These are phyloP conservation scores for Aspergillus indologenus DNA, from an alignment of 495 filamentous ascomycete species.

Conservation along the genomic window DNA sequence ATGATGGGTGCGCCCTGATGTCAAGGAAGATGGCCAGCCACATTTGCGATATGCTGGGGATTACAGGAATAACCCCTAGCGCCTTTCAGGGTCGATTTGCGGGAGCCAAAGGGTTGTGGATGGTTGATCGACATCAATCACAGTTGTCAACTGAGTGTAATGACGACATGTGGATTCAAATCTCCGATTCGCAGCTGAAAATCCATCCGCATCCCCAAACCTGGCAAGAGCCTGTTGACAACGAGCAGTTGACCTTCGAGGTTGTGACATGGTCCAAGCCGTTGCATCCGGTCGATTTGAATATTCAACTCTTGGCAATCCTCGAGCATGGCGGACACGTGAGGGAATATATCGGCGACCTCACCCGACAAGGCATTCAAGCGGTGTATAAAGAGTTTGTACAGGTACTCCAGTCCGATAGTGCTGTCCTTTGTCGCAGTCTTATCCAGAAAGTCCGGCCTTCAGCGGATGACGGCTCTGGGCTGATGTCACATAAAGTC, in stretches of 20 bases:
- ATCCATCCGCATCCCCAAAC: slow-evolving; percentile 61
- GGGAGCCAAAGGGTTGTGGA: slow-evolving; percentile 87
- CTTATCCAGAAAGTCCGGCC: slow-evolving; percentile 40
- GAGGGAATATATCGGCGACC: slow-evolving; percentile 52
- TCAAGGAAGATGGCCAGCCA: slow-evolving; percentile 59
- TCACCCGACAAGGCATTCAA: slow-evolving; percentile 59
- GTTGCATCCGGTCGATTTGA: slow-evolving; percentile 62
- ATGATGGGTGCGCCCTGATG: slow-evolving; percentile 75
- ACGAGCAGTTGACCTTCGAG: slow-evolving; percentile 67
- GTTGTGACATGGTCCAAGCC: slow-evolving; percentile 61
- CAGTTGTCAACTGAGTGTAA: slow-evolving; percentile 24
- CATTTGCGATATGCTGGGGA: slow-evolving; percentile 56
- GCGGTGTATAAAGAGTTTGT: slow-evolving; percentile 48
- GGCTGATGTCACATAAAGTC: slow-evolving; percentile 19
- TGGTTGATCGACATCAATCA: slow-evolving; percentile 54
- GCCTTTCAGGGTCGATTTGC: slow-evolving; percentile 80
- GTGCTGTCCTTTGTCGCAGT: slow-evolving; percentile 33
- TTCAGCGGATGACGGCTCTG: slow-evolving; percentile 20
- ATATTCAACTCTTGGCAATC: slow-evolving; percentile 75
- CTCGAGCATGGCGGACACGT: slow-evolving; percentile 63
- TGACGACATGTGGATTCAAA: slow-evolving; percentile 65
- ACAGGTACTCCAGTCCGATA: slow-evolving; percentile 50
- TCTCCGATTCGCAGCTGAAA: slow-evolving; percentile 77
- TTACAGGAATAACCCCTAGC: slow-evolving; percentile 60
- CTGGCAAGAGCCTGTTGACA: slow-evolving; percentile 32